Conservation (phyloP, 768 basidiomycete species). For the Phaeotremella skinneri region DNA sequence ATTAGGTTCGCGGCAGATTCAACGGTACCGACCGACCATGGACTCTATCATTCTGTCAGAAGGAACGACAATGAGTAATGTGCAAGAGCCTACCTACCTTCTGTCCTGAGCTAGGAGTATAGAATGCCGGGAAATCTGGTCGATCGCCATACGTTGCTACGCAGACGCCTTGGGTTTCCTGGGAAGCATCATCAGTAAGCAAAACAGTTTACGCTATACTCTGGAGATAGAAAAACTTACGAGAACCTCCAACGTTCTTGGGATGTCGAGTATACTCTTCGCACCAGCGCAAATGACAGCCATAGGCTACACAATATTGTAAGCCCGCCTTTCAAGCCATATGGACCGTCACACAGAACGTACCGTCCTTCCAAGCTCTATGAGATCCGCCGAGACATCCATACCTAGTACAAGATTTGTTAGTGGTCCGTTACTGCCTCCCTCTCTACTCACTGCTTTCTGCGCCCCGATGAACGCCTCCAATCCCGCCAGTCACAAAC, state of each 20-base stretch:
- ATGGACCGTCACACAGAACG: conserved; percentile 4
- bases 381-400: conserved; percentile 92
- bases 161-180: conserved; percentile 95
- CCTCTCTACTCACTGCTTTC: conserved; percentile 59
- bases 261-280: conserved; percentile 93
- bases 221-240: conserved; percentile 28
- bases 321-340: background rate
- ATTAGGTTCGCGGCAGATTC: conserved; percentile 64
- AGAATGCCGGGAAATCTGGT: conserved; percentile 92
- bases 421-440: background rate
- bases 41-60: conserved; percentile 59
- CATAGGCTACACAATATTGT: conserved; percentile 58
- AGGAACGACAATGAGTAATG: background rate
- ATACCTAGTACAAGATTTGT: conserved; percentile 60
- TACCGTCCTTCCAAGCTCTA: conserved; percentile 74
- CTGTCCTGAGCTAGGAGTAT: conserved; percentile 76
- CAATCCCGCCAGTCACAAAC: conserved; percentile 76
- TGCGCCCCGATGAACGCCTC: conserved; percentile 78
- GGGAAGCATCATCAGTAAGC: conserved; percentile 5
- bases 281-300: conserved; percentile 89
- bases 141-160: conserved; percentile 74
- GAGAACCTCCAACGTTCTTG: conserved; percentile 57
- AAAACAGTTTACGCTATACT: background rate
- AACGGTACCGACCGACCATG: conserved; percentile 71
- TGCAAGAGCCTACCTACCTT: conserved; percentile 55